phyloP scores from a whole-genome alignment of 192 early-diverging fungal genomes.

The Entomortierella parvispora region DNA sequence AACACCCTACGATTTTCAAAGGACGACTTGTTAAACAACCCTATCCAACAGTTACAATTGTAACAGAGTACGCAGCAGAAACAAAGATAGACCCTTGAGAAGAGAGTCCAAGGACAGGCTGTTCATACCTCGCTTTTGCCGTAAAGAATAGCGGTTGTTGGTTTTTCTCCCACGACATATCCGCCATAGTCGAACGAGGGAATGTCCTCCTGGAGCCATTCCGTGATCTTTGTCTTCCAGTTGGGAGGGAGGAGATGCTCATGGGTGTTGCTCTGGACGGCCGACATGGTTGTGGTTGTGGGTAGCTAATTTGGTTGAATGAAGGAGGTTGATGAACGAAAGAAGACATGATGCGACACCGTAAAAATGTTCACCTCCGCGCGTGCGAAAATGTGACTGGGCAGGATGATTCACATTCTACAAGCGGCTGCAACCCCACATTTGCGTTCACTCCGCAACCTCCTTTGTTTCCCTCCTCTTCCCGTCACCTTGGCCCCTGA shows the following conservation, averaged over 20 bases:
- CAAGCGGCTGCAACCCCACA: too few species aligned
- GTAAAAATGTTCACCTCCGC: too few species aligned
- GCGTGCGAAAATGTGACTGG: too few species aligned
- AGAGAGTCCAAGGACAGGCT: background rate
- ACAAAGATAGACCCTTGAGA: too few species aligned
- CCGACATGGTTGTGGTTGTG: slow-evolving; percentile 17
- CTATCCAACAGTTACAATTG: too few species aligned
- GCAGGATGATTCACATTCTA: too few species aligned
- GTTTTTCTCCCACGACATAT: slow-evolving; percentile 92
- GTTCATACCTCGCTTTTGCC: slow-evolving; percentile 75
- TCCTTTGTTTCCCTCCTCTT: too few species aligned
- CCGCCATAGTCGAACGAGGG: slow-evolving; percentile 98
- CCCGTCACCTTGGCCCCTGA: too few species aligned
- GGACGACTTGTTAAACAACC: background rate
- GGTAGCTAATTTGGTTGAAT: background rate
- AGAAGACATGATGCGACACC: background rate
- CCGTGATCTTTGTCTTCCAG: slow-evolving; percentile 77
- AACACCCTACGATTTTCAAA: slow-evolving; percentile 66
- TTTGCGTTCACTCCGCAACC: too few species aligned
- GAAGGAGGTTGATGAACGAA: background rate
- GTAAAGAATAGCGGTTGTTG: slow-evolving; percentile 83
- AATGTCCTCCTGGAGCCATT: slow-evolving; percentile 94
- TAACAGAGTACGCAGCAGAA: too few species aligned
- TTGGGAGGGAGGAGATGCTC: slow-evolving; percentile 79
- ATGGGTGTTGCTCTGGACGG: slow-evolving; percentile 22